These are phyloP conservation scores for Fusarium tuaranense DNA, from an alignment of 2,329 filamentous ascomycete genomes.

Conservation along the genomic window DNA sequence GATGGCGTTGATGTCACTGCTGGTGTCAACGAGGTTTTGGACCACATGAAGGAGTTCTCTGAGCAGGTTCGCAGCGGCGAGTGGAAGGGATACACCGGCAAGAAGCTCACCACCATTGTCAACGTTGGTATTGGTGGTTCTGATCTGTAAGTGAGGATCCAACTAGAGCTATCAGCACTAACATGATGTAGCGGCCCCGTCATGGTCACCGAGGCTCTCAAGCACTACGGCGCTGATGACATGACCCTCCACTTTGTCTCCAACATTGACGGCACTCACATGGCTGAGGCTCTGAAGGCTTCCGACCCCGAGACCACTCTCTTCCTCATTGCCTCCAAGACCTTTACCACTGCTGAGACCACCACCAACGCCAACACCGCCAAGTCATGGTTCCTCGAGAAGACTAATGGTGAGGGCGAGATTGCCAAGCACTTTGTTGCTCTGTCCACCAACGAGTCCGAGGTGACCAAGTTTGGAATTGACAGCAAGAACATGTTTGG, in stretches of 20 bases:
- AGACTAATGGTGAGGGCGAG: slow-evolving; percentile 79
- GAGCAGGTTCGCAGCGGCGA: slow-evolving; percentile 93
- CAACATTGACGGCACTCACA: slow-evolving; percentile 99
- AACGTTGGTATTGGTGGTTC: slow-evolving; percentile 99
- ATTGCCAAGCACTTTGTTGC: slow-evolving; percentile 99
- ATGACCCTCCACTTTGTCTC: slow-evolving; percentile 97
- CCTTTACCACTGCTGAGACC: slow-evolving; percentile 98
- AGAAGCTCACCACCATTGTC: slow-evolving; percentile 96
- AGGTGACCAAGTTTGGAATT: slow-evolving; percentile 99
- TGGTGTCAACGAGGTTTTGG: slow-evolving; percentile 88
- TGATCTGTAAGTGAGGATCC: slow-evolving; percentile 80
- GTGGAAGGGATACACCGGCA: slow-evolving; percentile 98
- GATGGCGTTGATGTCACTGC: slow-evolving; percentile 93
- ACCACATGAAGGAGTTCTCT: slow-evolving; percentile 99
- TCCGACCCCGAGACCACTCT: slow-evolving; percentile 98
- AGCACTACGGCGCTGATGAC: slow-evolving; percentile 88
- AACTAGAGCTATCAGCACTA: slow-evolving; percentile 10
- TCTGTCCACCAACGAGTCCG: slow-evolving; percentile 92
- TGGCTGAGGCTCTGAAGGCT: slow-evolving; percentile 88
- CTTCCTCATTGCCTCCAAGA: slow-evolving; percentile 98
- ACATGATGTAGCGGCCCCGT: slow-evolving; percentile 79
- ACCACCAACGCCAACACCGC: slow-evolving; percentile 97
- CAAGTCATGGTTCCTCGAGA: slow-evolving; percentile 95
- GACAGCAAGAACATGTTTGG: slow-evolving; percentile 99
- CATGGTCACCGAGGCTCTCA: slow-evolving; percentile 98